These are phyloP conservation scores for Penicillium diatomitis DNA, from an alignment of 495 filamentous ascomycete species.

Conservation along the genomic window DNA sequence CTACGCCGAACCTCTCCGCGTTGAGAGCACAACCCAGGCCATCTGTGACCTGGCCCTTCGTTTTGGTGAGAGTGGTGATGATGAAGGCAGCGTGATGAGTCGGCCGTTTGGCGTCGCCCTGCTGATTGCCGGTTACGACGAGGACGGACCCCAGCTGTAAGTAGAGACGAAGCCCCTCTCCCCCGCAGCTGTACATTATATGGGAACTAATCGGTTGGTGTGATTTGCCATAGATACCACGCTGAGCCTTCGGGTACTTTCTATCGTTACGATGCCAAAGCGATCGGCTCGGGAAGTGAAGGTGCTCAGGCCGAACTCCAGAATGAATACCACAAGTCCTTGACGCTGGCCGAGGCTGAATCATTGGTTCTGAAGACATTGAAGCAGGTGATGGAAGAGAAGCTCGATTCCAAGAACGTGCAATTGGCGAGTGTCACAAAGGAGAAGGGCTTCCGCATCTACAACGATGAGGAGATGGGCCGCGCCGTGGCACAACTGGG, in stretches of 20 bases:
- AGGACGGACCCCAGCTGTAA: slow-evolving; percentile 88
- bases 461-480: slow-evolving; percentile 94
- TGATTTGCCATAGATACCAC: slow-evolving; percentile 57
- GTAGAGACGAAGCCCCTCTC: slow-evolving; percentile 13
- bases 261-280: slow-evolving; percentile 98
- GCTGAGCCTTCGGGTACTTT: slow-evolving; percentile 97
- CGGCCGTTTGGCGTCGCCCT: slow-evolving; percentile 94
- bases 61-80: slow-evolving; percentile 95
- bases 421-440: slow-evolving; percentile 96
- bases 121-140: slow-evolving; percentile 92
- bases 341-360: slow-evolving; percentile 89
- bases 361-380: slow-evolving; percentile 92
- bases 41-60: slow-evolving; percentile 95
- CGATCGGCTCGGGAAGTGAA: slow-evolving; percentile 92
- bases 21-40: slow-evolving; percentile 96
- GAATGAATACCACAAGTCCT: slow-evolving; percentile 96
- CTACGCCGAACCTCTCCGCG: slow-evolving; percentile 86
- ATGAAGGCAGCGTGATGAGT: slow-evolving; percentile 97
- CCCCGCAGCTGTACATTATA: too few relatives aligned
- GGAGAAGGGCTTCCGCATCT: slow-evolving; percentile 95
- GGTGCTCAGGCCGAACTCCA: slow-evolving; percentile 96
- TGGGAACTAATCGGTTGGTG: too few relatives aligned
- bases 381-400: slow-evolving; percentile 99
- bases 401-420: slow-evolving; percentile 96
- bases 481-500: slow-evolving; percentile 68